Base-by-base conservation (phyloP, 108 stramenopile species). In the Parmales sp. region DNA sequence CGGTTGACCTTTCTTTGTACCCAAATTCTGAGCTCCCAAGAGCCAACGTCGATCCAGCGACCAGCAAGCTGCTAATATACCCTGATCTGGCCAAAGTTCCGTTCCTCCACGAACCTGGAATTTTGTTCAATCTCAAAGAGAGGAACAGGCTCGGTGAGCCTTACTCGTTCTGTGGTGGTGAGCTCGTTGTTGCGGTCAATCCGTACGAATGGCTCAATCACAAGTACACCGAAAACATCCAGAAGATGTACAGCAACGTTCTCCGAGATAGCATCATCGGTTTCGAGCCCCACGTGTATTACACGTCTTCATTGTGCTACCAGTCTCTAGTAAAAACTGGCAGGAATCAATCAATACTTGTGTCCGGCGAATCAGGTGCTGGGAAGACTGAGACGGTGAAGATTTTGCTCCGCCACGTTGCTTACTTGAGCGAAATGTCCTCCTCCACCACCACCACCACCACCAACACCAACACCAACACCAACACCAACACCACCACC, bases 341-440 rank as follows among this genome's bases (percentile, higher is more conserved):
- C 1, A 18, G 54, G 19, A 78, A 82, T 37, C 82, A 83, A 44
- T 64, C 72, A 23, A 81, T 83, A 48, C 77, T 83, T 20, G 79
- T 83, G 29, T 73, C 71, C 13, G 82, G 82, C 25, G 82, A 83
- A 64, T 74, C 72, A 37, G 82, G 83, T 1, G 83, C 83, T 36
- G 83, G 81, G 4, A 83, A 82, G 74, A 84, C 82, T 8, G 83
- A 84, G 69, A 82, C 81, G 0, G 78, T 73, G 38, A 84, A 84
- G 68, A 77, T 82, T 43, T 71, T 84, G 41, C 38, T 74, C 41
- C 38, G 74, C 75, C 79, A 74, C 51, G 36, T 72, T 6, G 39
- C 70, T 3, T 64, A 5, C 16, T 36, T 64, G 1, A 67, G 66
- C 45, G 23, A n/a, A n/a, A n/a, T n/a, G n/a, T n/a, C n/a, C n/a